Evolutionary conservation across 441 rosid species (phyloP), one percentile per base, ranked within the genome.

Genomic region (Raphanus hybrid): DNA sequence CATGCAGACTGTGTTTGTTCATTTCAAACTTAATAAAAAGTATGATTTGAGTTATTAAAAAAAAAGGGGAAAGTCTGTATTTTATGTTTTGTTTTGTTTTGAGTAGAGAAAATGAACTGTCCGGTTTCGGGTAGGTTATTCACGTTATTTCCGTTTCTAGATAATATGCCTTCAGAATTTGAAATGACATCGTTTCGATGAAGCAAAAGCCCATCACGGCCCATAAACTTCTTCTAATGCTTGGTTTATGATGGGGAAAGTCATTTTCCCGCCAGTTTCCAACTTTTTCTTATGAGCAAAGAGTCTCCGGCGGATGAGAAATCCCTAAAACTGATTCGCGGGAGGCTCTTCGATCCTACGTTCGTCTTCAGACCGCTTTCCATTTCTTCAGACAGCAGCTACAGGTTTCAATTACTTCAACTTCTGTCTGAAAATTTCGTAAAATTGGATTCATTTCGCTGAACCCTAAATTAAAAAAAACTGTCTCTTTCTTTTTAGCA

Each of bases 361-460:
- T 91, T 86, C 75, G 82, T 91, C 82, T 87, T 87, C 79, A 88
- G 83, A 68, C 82, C 83, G 71, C 86, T 91, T 78, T 81, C 88
- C 3, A 85, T 81, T 57, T 87, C 90, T 8, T 82, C 97, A 10
- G 99, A 91, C 63, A 87, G 88, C 84, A 93, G 88, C 73, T 93
- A 91, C 85, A 89, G 98, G 99, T 92, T 64, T 37, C 59, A 41
- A 37, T 6, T 35, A 1, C 39, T 35, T 35, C 39, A 35, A 6
- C 86, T 37, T 70, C 50, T 4, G 3, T 48, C 41, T 70, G 14
- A n/a, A 39, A 64, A 37, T 64, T 64, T 32, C 8, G 10, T 37
- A 37, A 23, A 45, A 34, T 20, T 57, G 7, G 65, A 32, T 57
- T 72, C 14, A 27, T 64, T 23, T n/a, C 29, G 50, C 70, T 65